Percentiles rank a stretch among this genome's conserved stretches.
phyloP scores from a whole-genome alignment of 2,329 filamentous ascomycete genomes.

The Fusarium floridanum region DNA sequence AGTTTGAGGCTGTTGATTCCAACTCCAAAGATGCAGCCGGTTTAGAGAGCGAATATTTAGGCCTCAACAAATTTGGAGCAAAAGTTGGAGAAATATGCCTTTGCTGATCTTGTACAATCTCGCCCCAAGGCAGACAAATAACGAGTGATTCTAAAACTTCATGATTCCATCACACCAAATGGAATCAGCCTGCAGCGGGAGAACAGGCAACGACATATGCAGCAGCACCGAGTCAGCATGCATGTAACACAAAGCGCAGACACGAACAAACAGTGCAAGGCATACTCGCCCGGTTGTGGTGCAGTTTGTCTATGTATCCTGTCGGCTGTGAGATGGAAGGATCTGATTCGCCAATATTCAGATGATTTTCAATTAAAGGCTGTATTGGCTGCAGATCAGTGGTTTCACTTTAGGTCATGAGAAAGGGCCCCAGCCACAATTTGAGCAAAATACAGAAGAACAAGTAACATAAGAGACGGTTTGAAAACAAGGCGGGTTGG shows the following conservation, averaged over 20 bases:
- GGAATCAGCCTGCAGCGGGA: neutral
- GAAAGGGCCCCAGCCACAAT: neutral
- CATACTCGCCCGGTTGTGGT: neutral
- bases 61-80: neutral
- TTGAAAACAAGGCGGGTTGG: neutral
- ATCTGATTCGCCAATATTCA: neutral
- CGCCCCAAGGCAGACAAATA: neutral
- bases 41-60: neutral
- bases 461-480: neutral
- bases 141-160: neutral
- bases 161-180: neutral
- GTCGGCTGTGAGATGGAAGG: neutral
- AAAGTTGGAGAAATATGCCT: neutral
- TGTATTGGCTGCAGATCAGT: neutral
- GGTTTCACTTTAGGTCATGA: neutral
- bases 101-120: neutral
- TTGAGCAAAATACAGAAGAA: neutral
- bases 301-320: neutral
- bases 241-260: neutral
- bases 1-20: neutral
- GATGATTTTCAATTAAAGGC: neutral
- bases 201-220: neutral
- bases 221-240: neutral
- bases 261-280: neutral
- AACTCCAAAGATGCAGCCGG: neutral